These are phyloP conservation scores for Fagopyrum homotropicum DNA, from an alignment of 148 eudicot species.

Conservation along the genomic window DNA sequence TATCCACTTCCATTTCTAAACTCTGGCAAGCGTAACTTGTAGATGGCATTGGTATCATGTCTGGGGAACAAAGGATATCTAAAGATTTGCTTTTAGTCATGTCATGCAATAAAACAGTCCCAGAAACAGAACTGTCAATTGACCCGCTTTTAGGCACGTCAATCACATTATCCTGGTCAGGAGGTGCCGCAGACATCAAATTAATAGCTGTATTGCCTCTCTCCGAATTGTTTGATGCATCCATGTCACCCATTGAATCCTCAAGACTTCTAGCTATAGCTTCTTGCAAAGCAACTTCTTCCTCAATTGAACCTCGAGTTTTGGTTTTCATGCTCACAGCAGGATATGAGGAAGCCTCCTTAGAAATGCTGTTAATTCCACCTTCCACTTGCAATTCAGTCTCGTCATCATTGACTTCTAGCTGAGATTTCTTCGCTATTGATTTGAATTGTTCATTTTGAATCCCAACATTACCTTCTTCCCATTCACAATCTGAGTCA, in stretches of 20 bases:
- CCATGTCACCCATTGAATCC: constrained; percentile 30
- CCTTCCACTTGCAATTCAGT: constrained; percentile 58
- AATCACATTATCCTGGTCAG: constrained; percentile 20
- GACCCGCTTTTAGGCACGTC: constrained; percentile 17
- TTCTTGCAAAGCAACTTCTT: constrained; percentile 74
- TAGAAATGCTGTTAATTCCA: constrained; percentile 25
- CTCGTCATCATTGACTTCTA: constrained; percentile 31
- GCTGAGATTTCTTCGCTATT: constrained; percentile 17
- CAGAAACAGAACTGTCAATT: constrained; percentile 22
- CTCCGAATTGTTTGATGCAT: constrained; percentile 22
- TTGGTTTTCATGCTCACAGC: constrained; percentile 21
- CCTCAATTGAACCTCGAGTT: constrained; percentile 64
- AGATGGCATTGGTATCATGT: constrained; percentile 12
- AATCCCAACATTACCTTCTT: constrained; percentile 45
- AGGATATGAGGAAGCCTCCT: constrained; percentile 22
- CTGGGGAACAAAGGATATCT: constrained; percentile 13
- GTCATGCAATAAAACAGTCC: constrained; percentile 3
- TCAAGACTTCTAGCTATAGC: constrained; percentile 74
- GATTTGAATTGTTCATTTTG: constrained; percentile 19
- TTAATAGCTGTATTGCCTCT: constrained; percentile 14
- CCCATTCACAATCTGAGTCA: constrained; percentile 74
- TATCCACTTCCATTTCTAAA: constrained; percentile 5
- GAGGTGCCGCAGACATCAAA: constrained; percentile 14
- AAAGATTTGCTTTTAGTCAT: constrained; percentile 13
- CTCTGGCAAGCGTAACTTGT: constrained; percentile 6